These are phyloP conservation scores for Tulasnella sp. DNA, from an alignment of 768 basidiomycete genomes.

Conservation along the genomic window DNA sequence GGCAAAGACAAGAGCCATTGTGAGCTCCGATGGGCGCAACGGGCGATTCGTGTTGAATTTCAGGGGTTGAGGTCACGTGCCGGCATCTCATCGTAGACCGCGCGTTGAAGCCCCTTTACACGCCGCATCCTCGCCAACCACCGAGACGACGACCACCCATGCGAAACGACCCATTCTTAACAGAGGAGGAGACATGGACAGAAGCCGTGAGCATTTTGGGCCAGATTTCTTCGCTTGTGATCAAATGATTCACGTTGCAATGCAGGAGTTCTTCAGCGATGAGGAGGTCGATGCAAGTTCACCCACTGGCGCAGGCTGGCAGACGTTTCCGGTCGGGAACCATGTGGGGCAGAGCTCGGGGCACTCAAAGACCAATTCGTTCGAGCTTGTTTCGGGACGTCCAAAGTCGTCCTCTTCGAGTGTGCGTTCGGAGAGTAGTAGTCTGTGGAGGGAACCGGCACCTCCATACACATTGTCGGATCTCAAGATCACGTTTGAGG, in stretches of 20 bases:
- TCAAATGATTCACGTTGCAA: not conserved
- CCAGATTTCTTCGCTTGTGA: not conserved
- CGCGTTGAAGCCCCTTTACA: not conserved
- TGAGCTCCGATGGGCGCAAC: no score
- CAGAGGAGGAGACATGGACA: not conserved
- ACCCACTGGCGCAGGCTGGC: not conserved
- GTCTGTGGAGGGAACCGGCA: not conserved
- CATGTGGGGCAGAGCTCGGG: not conserved
- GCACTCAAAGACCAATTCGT: not conserved
- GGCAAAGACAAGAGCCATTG: no score
- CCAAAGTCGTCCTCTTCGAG: not conserved
- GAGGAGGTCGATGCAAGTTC: not conserved
- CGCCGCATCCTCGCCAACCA: not conserved
- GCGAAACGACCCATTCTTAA: not conserved
- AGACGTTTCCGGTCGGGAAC: not conserved
- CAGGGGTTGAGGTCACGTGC: not conserved
- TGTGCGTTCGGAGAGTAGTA: not conserved
- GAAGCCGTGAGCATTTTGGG: not conserved
- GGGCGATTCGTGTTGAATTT: not conserved
- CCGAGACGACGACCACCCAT: not conserved
- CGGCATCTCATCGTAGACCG: not conserved
- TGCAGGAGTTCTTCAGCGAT: not conserved
- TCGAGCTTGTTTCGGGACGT: no score
- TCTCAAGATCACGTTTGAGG: not conserved
- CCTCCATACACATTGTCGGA: not conserved